phyloP scores from a whole-genome alignment of 1,139 yeast genomes.

The Lizanozyma gosingica region DNA sequence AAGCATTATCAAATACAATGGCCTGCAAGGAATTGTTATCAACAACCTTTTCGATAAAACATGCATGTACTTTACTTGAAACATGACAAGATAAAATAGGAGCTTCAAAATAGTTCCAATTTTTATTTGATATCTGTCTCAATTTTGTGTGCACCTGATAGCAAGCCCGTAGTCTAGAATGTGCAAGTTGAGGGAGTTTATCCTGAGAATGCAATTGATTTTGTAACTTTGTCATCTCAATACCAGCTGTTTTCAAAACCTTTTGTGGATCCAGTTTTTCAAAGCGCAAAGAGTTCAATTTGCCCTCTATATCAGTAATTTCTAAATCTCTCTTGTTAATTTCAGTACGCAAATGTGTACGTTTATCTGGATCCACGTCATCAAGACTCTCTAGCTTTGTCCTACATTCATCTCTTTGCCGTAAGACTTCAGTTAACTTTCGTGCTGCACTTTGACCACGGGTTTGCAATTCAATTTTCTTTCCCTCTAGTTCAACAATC shows the following conservation, averaged over 20 bases:
- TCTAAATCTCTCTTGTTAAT: conserved; percentile 3
- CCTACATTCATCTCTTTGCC: conserved; percentile 13
- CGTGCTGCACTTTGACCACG: background rate
- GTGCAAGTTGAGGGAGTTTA: conserved; percentile 12
- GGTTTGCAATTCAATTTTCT: background rate
- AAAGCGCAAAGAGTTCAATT: conserved; percentile 4
- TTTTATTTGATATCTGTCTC: background rate
- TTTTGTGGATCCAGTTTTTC: background rate
- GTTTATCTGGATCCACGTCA: conserved; percentile 3
- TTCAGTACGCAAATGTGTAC: background rate
- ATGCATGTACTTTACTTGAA: conserved; percentile 39
- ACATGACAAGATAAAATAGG: conserved; percentile 64
- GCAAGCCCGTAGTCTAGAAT: background rate
- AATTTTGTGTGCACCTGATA: background rate
- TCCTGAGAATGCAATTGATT: conserved; percentile 40
- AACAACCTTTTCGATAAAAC: conserved; percentile 50
- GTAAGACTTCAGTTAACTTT: conserved; percentile 10
- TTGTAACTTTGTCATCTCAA: conserved; percentile 7
- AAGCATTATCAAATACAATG: background rate
- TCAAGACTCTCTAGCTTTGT: conserved; percentile 9
- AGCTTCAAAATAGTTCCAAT: conserved; percentile 51
- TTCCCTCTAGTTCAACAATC: conserved; percentile 1
- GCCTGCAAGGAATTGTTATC: conserved; percentile 49
- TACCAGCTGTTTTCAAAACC: background rate
- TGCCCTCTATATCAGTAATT: conserved; percentile 5